Evolutionary conservation across 805 yeast species (phyloP).

Genomic region (Candida chilensis): DNA sequence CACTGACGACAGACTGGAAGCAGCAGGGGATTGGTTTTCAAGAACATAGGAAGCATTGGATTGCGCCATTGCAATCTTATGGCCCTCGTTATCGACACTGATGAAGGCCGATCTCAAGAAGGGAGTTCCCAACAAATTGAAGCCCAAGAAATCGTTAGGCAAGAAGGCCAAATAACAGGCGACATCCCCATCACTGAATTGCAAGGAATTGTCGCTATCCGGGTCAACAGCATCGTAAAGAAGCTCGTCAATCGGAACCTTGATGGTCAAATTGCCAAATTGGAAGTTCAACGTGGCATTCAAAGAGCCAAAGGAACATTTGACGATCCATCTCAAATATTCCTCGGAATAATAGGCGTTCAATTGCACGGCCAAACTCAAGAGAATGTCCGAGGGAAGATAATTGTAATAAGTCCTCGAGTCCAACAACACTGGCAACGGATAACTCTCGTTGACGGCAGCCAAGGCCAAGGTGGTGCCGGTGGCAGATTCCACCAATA

Average conservation of each 20-base stretch:
- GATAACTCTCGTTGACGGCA: constrained; percentile 13
- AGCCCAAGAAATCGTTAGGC: constrained; percentile 40
- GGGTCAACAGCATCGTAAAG: constrained; percentile 25
- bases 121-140: constrained; percentile 47
- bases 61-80: constrained; percentile 46
- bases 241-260: constrained; percentile 40
- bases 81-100: constrained; percentile 56
- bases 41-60: constrained; percentile 16
- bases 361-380: constrained; percentile 59
- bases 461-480: constrained; percentile 25
- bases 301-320: constrained; percentile 40
- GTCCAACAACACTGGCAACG: constrained; percentile 51
- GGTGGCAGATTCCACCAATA: constrained; percentile 16
- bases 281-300: constrained; percentile 43
- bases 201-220: constrained; percentile 21
- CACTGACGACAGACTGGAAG: neutral
- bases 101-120: constrained; percentile 43
- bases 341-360: constrained; percentile 51
- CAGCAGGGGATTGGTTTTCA: constrained; percentile 4
- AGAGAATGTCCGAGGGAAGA: constrained; percentile 46
- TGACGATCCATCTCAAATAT: constrained; percentile 48
- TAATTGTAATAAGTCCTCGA: constrained; percentile 38
- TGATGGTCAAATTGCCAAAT: constrained; percentile 43
- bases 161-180: constrained; percentile 50
- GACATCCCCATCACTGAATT: constrained; percentile 39